phyloP scores from a whole-genome alignment of 495 filamentous ascomycete species.

The Aspergillus avenaceus region DNA sequence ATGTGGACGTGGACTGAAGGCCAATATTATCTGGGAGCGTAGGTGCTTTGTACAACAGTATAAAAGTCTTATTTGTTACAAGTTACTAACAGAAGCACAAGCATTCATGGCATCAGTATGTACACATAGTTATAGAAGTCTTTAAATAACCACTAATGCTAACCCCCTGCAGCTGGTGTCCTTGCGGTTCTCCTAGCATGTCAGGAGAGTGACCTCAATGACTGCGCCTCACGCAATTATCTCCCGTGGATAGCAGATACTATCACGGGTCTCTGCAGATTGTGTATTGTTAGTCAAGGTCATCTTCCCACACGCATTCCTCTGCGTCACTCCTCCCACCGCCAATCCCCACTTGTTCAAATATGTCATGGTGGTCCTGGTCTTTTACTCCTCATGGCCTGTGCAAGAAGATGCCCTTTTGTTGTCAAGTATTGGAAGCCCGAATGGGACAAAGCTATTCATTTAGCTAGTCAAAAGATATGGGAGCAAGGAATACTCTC shows the following conservation, averaged over 20 bases:
- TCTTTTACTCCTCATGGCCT: slow-evolving; percentile 31
- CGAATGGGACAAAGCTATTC: slow-evolving; percentile 37
- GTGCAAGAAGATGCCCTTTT: slow-evolving; percentile 28
- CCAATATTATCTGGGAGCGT: slow-evolving; percentile 39
- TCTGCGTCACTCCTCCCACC: slow-evolving; percentile 10
- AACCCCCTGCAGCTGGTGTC: slow-evolving; percentile 30
- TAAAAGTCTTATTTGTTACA: neutral
- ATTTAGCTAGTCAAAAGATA: slow-evolving; percentile 31
- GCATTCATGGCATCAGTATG: slow-evolving; percentile 32
- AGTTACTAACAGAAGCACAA: slow-evolving; percentile 8
- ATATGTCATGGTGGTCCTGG: slow-evolving; percentile 46
- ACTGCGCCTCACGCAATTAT: slow-evolving; percentile 16
- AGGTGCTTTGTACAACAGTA: slow-evolving; percentile 8
- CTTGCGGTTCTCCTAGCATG: slow-evolving; percentile 39
- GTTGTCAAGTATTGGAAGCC: slow-evolving; percentile 31
- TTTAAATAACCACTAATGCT: neutral
- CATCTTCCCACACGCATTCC: slow-evolving; percentile 33
- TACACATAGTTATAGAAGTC: neutral
- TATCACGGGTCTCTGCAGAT: slow-evolving; percentile 34
- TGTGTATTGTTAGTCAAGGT: slow-evolving; percentile 32
- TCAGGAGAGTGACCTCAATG: slow-evolving; percentile 21
- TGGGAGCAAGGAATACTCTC: slow-evolving; percentile 46
- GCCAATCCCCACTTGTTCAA: slow-evolving; percentile 35
- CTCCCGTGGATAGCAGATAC: slow-evolving; percentile 33
- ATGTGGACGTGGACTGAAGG: slow-evolving; percentile 47